A percentile compares a stretch with the other conserved stretches of the same genome.
Evolutionary conservation across 164 flowering plant species (phyloP).

Genomic region (Vitis riparia): DNA sequence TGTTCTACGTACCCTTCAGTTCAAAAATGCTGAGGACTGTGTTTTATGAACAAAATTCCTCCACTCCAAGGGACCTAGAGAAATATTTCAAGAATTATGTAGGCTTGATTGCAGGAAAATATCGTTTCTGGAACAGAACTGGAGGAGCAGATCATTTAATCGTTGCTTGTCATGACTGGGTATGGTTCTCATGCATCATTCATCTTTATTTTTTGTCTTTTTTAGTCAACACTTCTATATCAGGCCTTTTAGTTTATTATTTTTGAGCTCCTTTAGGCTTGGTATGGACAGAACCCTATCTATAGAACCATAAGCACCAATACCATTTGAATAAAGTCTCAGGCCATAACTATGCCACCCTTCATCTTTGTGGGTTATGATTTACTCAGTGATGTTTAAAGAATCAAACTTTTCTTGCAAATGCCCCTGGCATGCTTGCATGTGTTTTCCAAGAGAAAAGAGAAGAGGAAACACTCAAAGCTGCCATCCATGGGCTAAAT

Average conservation of each 20-base stretch:
- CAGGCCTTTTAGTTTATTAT: background rate
- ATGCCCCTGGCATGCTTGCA: background rate
- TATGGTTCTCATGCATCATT: slow-evolving; percentile 15
- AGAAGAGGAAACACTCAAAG: background rate
- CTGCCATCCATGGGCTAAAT: background rate
- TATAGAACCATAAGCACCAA: slow-evolving; percentile 1
- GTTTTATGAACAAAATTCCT: slow-evolving; percentile 16
- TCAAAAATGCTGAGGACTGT: slow-evolving; percentile 22
- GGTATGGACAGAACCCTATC: background rate
- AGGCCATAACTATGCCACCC: background rate
- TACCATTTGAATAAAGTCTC: background rate
- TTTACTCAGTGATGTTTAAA: background rate
- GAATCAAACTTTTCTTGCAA: background rate
- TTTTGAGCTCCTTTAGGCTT: background rate
- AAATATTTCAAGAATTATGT: slow-evolving; percentile 26
- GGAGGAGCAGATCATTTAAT: slow-evolving; percentile 50
- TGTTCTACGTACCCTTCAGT: slow-evolving; percentile 47
- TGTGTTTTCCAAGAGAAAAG: background rate
- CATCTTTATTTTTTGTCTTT: background rate
- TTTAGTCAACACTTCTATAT: background rate
- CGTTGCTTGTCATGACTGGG: slow-evolving; percentile 56
- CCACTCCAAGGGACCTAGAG: slow-evolving; percentile 11
- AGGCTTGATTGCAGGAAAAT: slow-evolving; percentile 26
- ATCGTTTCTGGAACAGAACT: slow-evolving; percentile 45
- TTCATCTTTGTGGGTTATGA: background rate